A percentile compares a stretch with the other conserved stretches of the same genome.
These are phyloP conservation scores for Haplosporangium gracile DNA, from an alignment of 192 early-diverging fungal genomes.

Conservation along the genomic window DNA sequence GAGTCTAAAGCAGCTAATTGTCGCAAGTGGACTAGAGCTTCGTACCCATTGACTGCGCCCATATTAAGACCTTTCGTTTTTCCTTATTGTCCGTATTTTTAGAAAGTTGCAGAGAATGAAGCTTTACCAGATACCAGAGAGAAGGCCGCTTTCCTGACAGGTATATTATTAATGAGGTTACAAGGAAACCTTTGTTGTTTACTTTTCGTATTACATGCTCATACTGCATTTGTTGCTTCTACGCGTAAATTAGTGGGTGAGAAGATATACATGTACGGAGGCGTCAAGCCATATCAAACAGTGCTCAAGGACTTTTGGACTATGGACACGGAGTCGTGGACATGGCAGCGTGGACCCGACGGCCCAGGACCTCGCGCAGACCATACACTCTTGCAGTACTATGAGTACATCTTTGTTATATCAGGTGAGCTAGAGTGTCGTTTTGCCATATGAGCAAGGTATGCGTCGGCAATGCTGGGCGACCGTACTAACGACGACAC, in stretches of 20 bases:
- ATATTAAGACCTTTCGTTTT: not conserved
- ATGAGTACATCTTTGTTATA: conserved; percentile 43
- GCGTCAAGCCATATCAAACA: conserved; percentile 46
- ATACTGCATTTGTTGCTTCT: not conserved
- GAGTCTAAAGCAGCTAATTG: not conserved
- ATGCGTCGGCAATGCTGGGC: too few species aligned
- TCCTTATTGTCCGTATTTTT: not conserved
- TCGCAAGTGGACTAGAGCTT: not conserved
- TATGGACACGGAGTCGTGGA: conserved; percentile 45
- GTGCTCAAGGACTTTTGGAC: conserved; percentile 50
- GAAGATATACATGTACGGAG: conserved; percentile 52
- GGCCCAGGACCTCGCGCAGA: conserved; percentile 50
- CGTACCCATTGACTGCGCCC: not conserved
- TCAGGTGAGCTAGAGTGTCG: conserved; percentile 19
- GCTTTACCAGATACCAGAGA: conserved; percentile 38
- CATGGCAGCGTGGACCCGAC: conserved; percentile 38
- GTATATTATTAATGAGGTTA: not conserved
- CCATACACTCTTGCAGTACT: conserved; percentile 42
- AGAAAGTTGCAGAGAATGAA: conserved; percentile 22
- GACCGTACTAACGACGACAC: not conserved
- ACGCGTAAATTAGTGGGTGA: conserved; percentile 23
- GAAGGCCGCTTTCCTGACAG: conserved; percentile 45
- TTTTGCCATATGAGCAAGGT: too few species aligned
- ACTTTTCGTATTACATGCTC: not conserved
- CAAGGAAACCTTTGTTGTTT: not conserved